Base-by-base conservation (phyloP, 345 rosid genomes). In the Laguncularia racemosa region DNA sequence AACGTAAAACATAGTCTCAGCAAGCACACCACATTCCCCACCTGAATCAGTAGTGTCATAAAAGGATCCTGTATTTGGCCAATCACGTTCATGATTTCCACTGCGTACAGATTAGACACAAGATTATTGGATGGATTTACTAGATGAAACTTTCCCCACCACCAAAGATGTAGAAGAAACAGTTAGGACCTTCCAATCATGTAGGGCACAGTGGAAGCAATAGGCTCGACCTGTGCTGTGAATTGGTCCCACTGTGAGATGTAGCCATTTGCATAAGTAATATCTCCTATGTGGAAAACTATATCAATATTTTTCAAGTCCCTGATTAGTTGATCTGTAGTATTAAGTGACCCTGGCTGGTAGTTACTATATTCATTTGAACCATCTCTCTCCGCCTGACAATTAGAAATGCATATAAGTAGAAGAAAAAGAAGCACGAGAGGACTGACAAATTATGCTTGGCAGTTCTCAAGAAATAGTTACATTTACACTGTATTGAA, bases 221-320 rank as follows among this genome's bases (percentile, higher is more conserved):
- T 74, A 16, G 91, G 89, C 75, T 84, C 84, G 14, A 87, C 81
- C 71, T 87, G 91, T 40, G 95, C 78, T 16, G 95, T 87, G 77
- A 87, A 87, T 62, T 87, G 95, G 65, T 87, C 95, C 95, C 95
- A 87, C 68, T 87, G 86, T 2, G 95, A 84, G 60, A 87, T 18
- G 64, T 87, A 87, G 17, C 95, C 95, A 60, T 87, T 87, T 13
- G 95, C 48, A 68, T 87, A 87, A 3, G 79, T 51, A 49, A 87
- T 46, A 51, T 87, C 95, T 60, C 95, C 95, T 21, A 84, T 84
- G 71, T 82, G 95, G 68, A 84, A 82, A 56, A 87, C 84, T 63
- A 84, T 77, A 74, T 87, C 85, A 48, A 78, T 66, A 73, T 87
- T 58, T 58, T 56, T 61, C 62, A 82, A 64, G 74, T 87, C 95